Base-by-base conservation (phyloP, 169 alveolate genomes). In the Eimeria zaria region DNA sequence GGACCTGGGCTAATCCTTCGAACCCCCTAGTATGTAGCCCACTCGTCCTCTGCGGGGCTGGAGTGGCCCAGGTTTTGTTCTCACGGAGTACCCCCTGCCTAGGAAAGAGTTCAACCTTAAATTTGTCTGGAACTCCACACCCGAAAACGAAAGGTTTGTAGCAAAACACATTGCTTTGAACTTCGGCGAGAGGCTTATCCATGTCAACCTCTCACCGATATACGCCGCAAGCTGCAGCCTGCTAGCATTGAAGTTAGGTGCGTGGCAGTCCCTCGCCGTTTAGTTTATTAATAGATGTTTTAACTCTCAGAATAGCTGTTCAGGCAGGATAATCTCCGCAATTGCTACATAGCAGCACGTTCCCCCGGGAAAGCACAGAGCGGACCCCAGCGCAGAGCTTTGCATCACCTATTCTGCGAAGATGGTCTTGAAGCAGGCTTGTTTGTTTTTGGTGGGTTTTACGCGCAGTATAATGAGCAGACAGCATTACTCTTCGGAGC, bases 11-110 rank as follows among this genome's bases (percentile, higher is more conserved):
- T 36, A 16, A 69, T 14, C 80, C n/a, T 30, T 69, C 30, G 46
- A 69, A 69, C 80, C 46, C 80, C 80, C 48, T 16, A 5, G 64
- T 76, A 18, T 76, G 87, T 76, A 64, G 87, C 87, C 87, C 87
- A 44, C 87, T 48, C 87, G 20, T 76, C 87, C 87, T 76, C 87
- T 76, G 60, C 87, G 87, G 87, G 87, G 87, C 87, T 76, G 87
- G 64, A 76, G 87, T 41, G 87, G 87, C 87, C 87, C 87, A 41
- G 62, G 87, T 46, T 20, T 46, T 41, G 64, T 41, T 76, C 87
- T 7, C 87, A 46, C 39, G 55, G 41, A 48, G 60, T n/a, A 76
- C 41, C 60, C 87, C 58, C 55, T 20, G 44, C 27, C 64, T 20
- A 18, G n/a, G 64, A 22, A 41, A 44, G 16, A 76, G 44, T n/a